These are phyloP conservation scores for Scheffersomyces coipomensis DNA, from an alignment of 805 yeast species.

Conservation along the genomic window DNA sequence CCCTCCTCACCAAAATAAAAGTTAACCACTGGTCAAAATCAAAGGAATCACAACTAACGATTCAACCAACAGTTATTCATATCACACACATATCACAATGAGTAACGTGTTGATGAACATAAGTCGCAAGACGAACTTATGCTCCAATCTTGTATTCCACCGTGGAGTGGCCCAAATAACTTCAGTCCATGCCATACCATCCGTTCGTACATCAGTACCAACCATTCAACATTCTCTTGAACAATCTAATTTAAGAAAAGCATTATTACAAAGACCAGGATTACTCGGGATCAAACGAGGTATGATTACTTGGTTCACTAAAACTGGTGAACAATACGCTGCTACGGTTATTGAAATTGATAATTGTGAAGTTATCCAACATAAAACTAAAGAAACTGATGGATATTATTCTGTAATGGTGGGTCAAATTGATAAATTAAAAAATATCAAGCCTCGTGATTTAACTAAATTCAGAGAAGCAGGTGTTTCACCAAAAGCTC, in stretches of 20 bases:
- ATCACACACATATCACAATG: no score
- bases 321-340: slow-evolving; percentile 67
- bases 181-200: slow-evolving; percentile 52
- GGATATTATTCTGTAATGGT: slow-evolving; percentile 86
- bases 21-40: no score
- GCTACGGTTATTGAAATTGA: slow-evolving; percentile 88
- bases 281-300: slow-evolving; percentile 82
- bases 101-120: no score
- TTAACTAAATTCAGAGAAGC: slow-evolving; percentile 80
- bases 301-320: slow-evolving; percentile 81
- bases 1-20: no score
- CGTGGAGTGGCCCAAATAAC: slow-evolving; percentile 40
- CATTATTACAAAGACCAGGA: slow-evolving; percentile 79
- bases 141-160: not conserved
- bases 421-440: slow-evolving; percentile 73
- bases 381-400: slow-evolving; percentile 65
- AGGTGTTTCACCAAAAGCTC: slow-evolving; percentile 77
- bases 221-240: slow-evolving; percentile 65
- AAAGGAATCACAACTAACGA: no score
- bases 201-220: slow-evolving; percentile 45
- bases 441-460: slow-evolving; percentile 50
- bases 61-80: no score
- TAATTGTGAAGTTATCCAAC: slow-evolving; percentile 79
- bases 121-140: no score
- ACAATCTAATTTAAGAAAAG: slow-evolving; percentile 67